Percentiles rank a stretch among this genome's conserved stretches.
These are phyloP conservation scores for Trichopus zeylanicus DNA, from an alignment of 116 monocot genomes.

Conservation along the genomic window DNA sequence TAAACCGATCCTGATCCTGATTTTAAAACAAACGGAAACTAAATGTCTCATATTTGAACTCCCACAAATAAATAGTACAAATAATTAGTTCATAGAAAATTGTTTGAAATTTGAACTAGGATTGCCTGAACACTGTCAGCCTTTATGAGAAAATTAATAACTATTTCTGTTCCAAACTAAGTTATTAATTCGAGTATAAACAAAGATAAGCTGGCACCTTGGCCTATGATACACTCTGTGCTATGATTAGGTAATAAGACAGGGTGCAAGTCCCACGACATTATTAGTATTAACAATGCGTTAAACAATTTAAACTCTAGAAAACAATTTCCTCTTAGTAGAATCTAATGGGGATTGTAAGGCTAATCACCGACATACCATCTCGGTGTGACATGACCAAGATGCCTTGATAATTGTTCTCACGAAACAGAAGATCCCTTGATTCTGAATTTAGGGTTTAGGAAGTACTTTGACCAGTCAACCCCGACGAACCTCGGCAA, in stretches of 20 bases:
- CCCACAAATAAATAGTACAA: too few species aligned
- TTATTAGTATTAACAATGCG: too few species aligned
- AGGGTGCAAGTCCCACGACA: not conserved
- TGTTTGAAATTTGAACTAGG: too few species aligned
- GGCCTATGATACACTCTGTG: not conserved
- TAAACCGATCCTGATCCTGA: too few species aligned
- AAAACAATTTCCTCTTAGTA: too few species aligned
- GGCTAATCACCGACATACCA: not conserved
- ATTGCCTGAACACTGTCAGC: too few species aligned
- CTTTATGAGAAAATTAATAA: too few species aligned
- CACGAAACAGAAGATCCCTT: conserved; percentile 1
- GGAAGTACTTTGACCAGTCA: not conserved
- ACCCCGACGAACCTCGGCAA: not conserved
- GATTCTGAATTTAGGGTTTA: not conserved
- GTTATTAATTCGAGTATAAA: not conserved
- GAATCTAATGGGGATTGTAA: not conserved
- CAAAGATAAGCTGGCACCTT: not conserved
- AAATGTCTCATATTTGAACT: too few species aligned
- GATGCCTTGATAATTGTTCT: not conserved
- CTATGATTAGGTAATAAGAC: not conserved
- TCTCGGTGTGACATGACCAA: not conserved
- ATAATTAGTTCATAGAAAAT: too few species aligned
- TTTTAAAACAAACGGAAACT: too few species aligned
- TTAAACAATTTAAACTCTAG: too few species aligned
- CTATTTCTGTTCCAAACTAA: not conserved